Percentiles rank a stretch among this genome's conserved stretches.
These are phyloP conservation scores for Phlebiopsis flavidoalba DNA, from an alignment of 768 basidiomycete species.

Conservation along the genomic window DNA sequence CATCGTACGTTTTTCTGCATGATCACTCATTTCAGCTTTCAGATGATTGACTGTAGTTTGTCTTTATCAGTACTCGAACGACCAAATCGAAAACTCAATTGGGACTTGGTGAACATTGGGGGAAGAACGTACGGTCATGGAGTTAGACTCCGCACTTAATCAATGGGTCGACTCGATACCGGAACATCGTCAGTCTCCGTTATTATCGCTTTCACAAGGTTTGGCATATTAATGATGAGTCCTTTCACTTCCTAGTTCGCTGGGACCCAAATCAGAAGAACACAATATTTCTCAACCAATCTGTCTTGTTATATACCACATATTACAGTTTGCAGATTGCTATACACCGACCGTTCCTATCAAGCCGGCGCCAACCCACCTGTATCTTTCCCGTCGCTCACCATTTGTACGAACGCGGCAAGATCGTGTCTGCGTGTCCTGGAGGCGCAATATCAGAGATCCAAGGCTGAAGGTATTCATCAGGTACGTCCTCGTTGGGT, in stretches of 20 bases:
- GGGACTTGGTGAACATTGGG: constrained; percentile 33
- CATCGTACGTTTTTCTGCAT: constrained; percentile 37
- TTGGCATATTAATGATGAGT: not conserved
- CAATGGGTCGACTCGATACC: constrained; percentile 62
- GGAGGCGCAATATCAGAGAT: constrained; percentile 28
- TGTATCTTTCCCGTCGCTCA: constrained; percentile 41
- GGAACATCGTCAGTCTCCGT: constrained; percentile 36
- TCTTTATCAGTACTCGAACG: constrained; percentile 37
- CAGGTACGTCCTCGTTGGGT: constrained; percentile 21
- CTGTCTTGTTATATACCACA: constrained; percentile 30
- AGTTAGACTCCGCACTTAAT: constrained; percentile 56
- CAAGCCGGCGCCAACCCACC: constrained; percentile 47
- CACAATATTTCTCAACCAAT: constrained; percentile 26
- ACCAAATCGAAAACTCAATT: constrained; percentile 34
- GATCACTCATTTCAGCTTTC: not conserved
- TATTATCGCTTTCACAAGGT: not conserved
- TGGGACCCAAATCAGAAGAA: constrained; percentile 21
- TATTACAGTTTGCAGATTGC: constrained; percentile 54
- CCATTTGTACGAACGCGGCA: constrained; percentile 45
- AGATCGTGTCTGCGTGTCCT: constrained; percentile 40
- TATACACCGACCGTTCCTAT: constrained; percentile 77
- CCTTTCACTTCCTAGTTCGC: constrained; percentile 12
- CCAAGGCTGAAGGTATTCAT: constrained; percentile 10
- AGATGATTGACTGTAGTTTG: not conserved
- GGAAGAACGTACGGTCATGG: constrained; percentile 51